These are phyloP conservation scores for Neurospora sp. DNA, from an alignment of 495 filamentous ascomycete genomes.

Conservation along the genomic window DNA sequence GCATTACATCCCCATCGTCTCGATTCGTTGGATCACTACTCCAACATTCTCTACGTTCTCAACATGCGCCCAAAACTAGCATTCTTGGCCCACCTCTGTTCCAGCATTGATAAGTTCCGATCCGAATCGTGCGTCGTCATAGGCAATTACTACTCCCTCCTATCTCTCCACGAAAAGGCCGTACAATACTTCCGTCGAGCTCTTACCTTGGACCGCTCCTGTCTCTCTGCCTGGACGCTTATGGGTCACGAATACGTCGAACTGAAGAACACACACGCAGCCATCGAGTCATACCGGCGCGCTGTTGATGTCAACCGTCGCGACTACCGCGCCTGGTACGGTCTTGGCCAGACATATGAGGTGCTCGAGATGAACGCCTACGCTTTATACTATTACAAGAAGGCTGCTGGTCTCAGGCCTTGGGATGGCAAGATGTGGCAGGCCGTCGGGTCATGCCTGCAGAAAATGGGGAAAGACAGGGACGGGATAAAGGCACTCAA, in stretches of 20 bases:
- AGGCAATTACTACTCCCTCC: conserved; percentile 91
- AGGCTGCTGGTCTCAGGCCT: conserved; percentile 78
- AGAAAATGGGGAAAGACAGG: conserved; percentile 68
- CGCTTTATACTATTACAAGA: conserved; percentile 94
- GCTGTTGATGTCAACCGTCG: conserved; percentile 94
- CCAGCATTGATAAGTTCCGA: conserved; percentile 85
- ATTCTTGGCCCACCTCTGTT: conserved; percentile 83
- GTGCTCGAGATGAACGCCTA: conserved; percentile 97
- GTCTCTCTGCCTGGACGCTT: conserved; percentile 91
- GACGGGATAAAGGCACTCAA: conserved; percentile 94
- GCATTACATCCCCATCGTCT: conserved; percentile 75
- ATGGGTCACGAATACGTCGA: conserved; percentile 99
- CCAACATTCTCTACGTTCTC: conserved; percentile 94
- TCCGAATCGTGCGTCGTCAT: conserved; percentile 96
- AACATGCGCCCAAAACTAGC: conserved; percentile 76
- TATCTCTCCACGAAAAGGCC: conserved; percentile 94
- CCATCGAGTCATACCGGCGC: conserved; percentile 92
- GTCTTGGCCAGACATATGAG: conserved; percentile 93
- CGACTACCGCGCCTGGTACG: conserved; percentile 98
- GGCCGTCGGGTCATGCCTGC: conserved; percentile 83
- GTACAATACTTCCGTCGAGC: conserved; percentile 97
- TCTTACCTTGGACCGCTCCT: conserved; percentile 85
- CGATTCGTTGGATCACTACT: conserved; percentile 88
- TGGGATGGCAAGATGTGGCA: conserved; percentile 99
- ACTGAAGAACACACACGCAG: conserved; percentile 97